Evolutionary conservation across 345 rosid genomes (phyloP), one percentile per base, ranked within the genome.

Genomic region (Arabidopsis arenosa): DNA sequence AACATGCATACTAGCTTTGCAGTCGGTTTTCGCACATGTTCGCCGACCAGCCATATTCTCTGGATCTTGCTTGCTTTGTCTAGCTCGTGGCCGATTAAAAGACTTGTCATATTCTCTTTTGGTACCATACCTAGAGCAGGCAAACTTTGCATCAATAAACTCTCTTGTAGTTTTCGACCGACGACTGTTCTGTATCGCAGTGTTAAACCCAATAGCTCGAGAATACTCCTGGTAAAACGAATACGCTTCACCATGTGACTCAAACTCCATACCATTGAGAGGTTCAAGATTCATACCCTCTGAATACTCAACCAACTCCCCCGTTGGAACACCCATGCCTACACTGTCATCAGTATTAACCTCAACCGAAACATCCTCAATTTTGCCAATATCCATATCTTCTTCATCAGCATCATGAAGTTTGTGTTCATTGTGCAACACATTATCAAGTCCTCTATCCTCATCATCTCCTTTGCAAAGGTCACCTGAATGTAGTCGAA

Each of bases 1-100:
- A 71, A 89, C 93, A 83, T 89, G 93, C 93, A 89, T 85, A 66
- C 93, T 85, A 15, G 93, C 93, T 76, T 87, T 89, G 78, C 93
- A 89, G 63, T 89, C 91, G 0, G 93, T 89, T 72, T 89, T 89
- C 0, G 80, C 78, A 37, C 91, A 84, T 0, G 88, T 80, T 55
- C 93, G 58, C 13, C 91, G 65, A 26, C 89, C 84, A 60, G 88
- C 79, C 59, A 86, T 75, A 72, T 79, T 84, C 11, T 89, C 93
- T 0, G 87, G 79, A 9, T 86, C 89, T 75, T 79, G 83, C 84
- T 88, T 86, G 70, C 66, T 85, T 44, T 85, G 92, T n/a, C 90
- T 84, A 30, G 89, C 79, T 53, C 90, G 85, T 55, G 85, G 93
- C 17, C 87, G 69, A 41, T 76, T 86, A 45, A 73, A 86, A 6